Evolutionary conservation across 495 filamentous ascomycete genomes (phyloP).

Genomic region (Glutinoglossum americanum): DNA sequence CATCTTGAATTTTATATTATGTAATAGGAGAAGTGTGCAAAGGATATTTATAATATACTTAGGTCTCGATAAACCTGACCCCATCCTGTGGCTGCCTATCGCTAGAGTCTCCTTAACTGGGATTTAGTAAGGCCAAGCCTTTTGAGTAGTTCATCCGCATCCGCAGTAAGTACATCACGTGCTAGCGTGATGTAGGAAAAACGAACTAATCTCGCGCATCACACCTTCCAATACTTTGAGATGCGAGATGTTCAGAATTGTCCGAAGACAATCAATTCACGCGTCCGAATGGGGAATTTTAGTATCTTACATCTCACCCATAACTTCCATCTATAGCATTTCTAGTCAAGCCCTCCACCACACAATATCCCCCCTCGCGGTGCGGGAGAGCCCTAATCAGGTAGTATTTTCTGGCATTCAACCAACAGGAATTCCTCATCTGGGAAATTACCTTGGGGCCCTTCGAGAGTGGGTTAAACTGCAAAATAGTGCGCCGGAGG

Average conservation of each 20-base stretch:
- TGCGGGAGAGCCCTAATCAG: neutral
- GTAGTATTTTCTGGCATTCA: constrained; percentile 90
- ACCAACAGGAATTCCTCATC: constrained; percentile 83
- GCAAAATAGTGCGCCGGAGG: constrained; percentile 35
- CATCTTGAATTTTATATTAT: no score
- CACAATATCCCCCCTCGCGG: neutral
- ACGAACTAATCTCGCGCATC: no score
- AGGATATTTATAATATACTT: no score
- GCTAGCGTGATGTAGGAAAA: no score
- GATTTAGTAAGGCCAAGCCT: no score
- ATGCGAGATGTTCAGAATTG: neutral
- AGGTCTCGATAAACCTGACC: no score
- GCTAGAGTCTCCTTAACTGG: no score
- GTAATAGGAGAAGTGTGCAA: no score
- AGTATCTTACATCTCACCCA: neutral
- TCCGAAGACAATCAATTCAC: neutral
- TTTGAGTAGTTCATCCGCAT: no score
- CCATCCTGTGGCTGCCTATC: no score
- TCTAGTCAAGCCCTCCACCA: neutral
- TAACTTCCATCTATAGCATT: neutral
- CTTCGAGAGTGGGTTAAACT: constrained; percentile 64
- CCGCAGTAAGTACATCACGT: no score
- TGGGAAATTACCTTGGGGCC: constrained; percentile 94
- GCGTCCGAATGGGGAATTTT: neutral
- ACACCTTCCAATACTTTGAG: neutral